Conservation (phyloP, 805 yeast species). For the Wickerhamiella vanderwaltii region DNA sequence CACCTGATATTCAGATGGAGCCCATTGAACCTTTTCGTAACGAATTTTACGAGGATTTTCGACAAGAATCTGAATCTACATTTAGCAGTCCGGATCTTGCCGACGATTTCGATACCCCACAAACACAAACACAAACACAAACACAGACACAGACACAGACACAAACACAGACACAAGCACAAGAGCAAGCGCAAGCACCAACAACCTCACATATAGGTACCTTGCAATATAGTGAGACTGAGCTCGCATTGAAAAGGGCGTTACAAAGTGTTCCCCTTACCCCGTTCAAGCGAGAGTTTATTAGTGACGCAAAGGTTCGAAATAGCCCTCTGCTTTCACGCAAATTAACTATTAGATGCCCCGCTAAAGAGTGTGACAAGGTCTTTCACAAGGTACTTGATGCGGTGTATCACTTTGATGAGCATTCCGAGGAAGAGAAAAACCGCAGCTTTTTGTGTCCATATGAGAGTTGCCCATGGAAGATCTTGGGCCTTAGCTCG, state of each 20-base stretch:
- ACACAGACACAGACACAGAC: too few species aligned
- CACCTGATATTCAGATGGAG: too few species aligned
- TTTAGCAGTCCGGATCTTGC: too few species aligned
- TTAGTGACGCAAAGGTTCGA: background rate
- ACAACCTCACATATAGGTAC: too few species aligned
- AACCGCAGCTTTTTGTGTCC: slow-evolving; percentile 1
- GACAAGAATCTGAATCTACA: too few species aligned
- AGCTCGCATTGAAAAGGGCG: background rate
- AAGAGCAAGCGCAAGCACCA: too few species aligned
- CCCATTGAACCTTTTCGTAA: too few species aligned
- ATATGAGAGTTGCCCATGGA: slow-evolving; percentile 3
- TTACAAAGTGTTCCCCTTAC: background rate
- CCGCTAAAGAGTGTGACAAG: background rate
- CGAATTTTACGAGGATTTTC: too few species aligned
- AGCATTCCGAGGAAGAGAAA: background rate
- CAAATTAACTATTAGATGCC: background rate
- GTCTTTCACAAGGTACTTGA: slow-evolving; percentile 2
- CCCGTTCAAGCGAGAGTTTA: slow-evolving; percentile 3
- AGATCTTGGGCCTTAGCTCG: slow-evolving; percentile 4
- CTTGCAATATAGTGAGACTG: too few species aligned
- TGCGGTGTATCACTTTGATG: slow-evolving; percentile 8
- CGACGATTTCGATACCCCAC: too few species aligned
- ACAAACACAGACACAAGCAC: too few species aligned
- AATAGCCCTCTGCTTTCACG: background rate
- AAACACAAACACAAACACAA: too few species aligned